Base-by-base conservation (phyloP, 768 basidiomycete genomes). In the Leccinum aurantiacum region DNA sequence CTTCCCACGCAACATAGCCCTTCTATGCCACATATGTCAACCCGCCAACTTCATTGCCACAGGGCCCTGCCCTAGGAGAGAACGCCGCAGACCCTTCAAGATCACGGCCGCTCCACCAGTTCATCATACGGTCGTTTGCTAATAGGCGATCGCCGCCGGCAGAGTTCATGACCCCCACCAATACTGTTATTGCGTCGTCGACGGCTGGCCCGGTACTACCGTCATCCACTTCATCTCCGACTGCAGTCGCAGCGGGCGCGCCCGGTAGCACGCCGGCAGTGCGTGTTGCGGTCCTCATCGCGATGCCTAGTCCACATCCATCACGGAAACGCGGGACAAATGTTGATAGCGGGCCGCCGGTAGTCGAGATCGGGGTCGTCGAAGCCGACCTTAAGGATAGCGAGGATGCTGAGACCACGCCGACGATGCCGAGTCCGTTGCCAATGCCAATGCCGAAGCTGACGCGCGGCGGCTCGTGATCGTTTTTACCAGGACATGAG, bases 231-330 rank as follows among this genome's bases (percentile, higher is more conserved):
- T 47, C 59, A 56, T 59, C 66, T 53, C 60, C 62, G 53, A 10
- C 53, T 51, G 14, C 33, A 52, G 24, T 54, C 14, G 5, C n/a
- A 44, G n/a, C 41, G n/a, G 41, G n/a, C 41, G 41, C n/a, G 41
- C 41, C 41, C 60, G 19, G 44, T 19, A 19, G 19, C 27, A 54
- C 67, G 51, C 62, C 73, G 35, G 57, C 67, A 48, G 68, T 81
- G 25, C 72, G 71, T 37, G 72, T 81, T 31, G 75, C 77, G 0
- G 78, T 81, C 17, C 68, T 81, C 33, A 77, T 81, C 44, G 79
- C 80, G 5, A 80, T 81, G 80, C 80, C 80, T 19, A 35, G 44
- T 19, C 44, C 44, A 11, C 44, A 29, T 25, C 13, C 29, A 10
- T 37, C 61, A 15, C 62, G 24, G 48, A 59, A 55, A 19, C 61